Percentiles rank a stretch among this genome's conserved stretches.
These are phyloP conservation scores for Yamadazyma blattariae DNA, from an alignment of 1,139 yeast species.

Conservation along the genomic window DNA sequence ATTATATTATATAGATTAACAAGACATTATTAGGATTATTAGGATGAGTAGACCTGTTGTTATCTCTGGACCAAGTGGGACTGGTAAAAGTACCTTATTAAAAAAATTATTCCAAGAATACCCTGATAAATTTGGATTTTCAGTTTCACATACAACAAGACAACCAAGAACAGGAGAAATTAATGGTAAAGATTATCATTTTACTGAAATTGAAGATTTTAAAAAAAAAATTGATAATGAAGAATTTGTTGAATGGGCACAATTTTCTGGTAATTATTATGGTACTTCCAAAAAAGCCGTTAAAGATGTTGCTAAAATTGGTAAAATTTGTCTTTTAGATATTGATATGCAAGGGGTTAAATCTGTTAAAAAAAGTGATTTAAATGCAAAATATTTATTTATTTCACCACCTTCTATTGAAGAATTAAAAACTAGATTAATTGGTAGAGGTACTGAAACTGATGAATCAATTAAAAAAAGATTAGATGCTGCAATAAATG, in stretches of 20 bases:
- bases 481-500: constrained; percentile 80
- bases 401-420: constrained; percentile 92
- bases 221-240: constrained; percentile 66
- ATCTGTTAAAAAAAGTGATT: constrained; percentile 76
- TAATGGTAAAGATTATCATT: constrained; percentile 87
- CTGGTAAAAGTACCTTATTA: constrained; percentile 93
- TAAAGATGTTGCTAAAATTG: constrained; percentile 61
- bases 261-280: constrained; percentile 94
- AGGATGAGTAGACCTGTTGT: constrained; percentile 75
- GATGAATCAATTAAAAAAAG: constrained; percentile 80
- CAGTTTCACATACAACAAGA: constrained; percentile 93
- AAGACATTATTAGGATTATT: no score
- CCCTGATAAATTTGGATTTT: constrained; percentile 88
- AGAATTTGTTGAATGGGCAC: constrained; percentile 96
- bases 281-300: constrained; percentile 91
- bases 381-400: constrained; percentile 83
- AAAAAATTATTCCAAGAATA: constrained; percentile 86
- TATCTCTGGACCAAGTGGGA: constrained; percentile 94
- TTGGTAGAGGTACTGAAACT: constrained; percentile 93
- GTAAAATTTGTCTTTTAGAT: constrained; percentile 83
- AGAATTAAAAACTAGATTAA: constrained; percentile 66
- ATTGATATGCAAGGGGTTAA: constrained; percentile 99
- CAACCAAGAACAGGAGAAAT: constrained; percentile 88
- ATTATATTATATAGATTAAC: no score
- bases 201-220: constrained; percentile 76